These are phyloP conservation scores for Hyaloperonospora brassicae DNA, from an alignment of 352 stramenopile species.

Conservation along the genomic window DNA sequence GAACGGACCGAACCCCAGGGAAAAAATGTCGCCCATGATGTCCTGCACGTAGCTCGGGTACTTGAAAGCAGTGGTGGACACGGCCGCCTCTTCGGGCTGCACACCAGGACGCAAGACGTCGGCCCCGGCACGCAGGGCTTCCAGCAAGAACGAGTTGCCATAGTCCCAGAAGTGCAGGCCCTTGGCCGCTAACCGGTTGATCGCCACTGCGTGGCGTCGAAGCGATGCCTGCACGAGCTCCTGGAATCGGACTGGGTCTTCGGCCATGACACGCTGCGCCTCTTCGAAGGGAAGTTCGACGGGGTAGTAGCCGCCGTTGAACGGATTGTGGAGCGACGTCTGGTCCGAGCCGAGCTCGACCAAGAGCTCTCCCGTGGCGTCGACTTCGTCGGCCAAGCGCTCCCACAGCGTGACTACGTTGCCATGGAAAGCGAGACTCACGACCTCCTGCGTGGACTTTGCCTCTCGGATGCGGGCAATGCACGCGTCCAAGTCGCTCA, in stretches of 20 bases:
- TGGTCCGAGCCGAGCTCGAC: conserved; percentile 85
- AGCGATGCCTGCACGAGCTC: conserved; percentile 70
- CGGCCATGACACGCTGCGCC: conserved; percentile 71
- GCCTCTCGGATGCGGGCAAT: conserved; percentile 53
- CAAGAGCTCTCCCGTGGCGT: conserved; percentile 55
- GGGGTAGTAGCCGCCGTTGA: conserved; percentile 86
- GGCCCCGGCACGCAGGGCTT: conserved; percentile 72
- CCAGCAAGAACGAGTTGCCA: conserved; percentile 85
- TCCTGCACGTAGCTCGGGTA: conserved; percentile 88
- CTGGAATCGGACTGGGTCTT: conserved; percentile 70
- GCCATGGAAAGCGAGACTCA: conserved; percentile 79
- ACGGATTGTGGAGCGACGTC: conserved; percentile 87
- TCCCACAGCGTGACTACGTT: conserved; percentile 87
- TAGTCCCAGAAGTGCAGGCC: conserved; percentile 89
- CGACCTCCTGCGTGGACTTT: conserved; percentile 48
- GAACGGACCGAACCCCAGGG: conserved; percentile 85
- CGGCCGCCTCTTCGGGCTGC: conserved; percentile 39
- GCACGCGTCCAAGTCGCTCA: conserved; percentile 55
- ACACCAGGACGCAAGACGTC: conserved; percentile 48
- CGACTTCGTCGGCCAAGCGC: conserved; percentile 59
- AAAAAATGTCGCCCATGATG: conserved; percentile 90
- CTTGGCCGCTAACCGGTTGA: conserved; percentile 70
- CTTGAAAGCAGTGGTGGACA: conserved; percentile 74
- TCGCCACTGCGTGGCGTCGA: conserved; percentile 60
- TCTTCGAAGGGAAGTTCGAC: conserved; percentile 79